Evolutionary conservation across 441 rosid genomes (phyloP).

Genomic region (Corymbia calophylla): DNA sequence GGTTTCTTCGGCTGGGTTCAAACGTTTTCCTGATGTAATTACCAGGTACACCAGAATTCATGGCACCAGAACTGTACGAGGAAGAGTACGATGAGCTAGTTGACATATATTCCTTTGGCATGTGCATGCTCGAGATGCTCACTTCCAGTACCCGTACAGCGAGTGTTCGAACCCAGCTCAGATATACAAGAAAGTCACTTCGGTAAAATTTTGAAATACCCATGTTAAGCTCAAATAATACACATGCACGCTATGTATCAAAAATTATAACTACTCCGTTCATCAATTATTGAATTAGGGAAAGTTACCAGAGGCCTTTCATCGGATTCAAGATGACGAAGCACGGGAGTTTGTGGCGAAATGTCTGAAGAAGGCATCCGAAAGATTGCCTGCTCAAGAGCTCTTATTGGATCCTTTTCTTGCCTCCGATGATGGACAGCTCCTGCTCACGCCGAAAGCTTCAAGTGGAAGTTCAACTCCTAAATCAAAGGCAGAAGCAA

Average conservation of each 20-base stretch:
- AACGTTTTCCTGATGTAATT: not conserved
- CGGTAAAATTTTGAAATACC: conserved; percentile 20
- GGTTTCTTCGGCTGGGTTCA: not conserved
- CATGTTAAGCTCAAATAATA: not conserved
- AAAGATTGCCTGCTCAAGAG: conserved; percentile 66
- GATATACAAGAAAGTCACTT: conserved; percentile 72
- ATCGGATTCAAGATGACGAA: conserved; percentile 49
- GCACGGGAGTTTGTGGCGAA: conserved; percentile 67
- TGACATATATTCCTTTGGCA: conserved; percentile 62
- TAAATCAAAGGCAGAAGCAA: conserved; percentile 13
- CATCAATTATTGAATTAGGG: conserved; percentile 29
- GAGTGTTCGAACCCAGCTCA: conserved; percentile 70
- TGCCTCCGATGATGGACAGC: conserved; percentile 23
- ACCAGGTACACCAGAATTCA: conserved; percentile 66
- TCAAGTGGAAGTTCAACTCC: conserved; percentile 25
- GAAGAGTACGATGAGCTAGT: conserved; percentile 64
- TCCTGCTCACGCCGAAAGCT: conserved; percentile 12
- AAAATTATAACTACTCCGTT: not conserved
- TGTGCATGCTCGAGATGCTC: conserved; percentile 70
- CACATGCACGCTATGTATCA: not conserved
- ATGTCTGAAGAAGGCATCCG: conserved; percentile 60
- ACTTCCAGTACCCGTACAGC: conserved; percentile 51
- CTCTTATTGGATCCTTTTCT: conserved; percentile 70
- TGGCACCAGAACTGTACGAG: conserved; percentile 73
- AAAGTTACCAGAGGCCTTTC: conserved; percentile 74